Evolutionary conservation across 2,329 filamentous ascomycete genomes (phyloP).

Genomic region (Ilyonectria sp.): DNA sequence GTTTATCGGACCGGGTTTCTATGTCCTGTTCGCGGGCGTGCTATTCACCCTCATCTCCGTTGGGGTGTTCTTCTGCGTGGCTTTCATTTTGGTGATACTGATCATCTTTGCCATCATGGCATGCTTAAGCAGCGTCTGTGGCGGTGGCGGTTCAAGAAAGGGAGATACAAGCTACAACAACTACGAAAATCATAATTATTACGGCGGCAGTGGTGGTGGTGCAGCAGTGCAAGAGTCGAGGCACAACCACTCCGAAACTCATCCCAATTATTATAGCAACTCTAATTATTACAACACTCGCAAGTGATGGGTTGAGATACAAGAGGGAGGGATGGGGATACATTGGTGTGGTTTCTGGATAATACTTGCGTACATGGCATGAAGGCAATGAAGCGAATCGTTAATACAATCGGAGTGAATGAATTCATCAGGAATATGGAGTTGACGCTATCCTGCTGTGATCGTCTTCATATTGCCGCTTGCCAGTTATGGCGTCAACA

Average conservation of each 20-base stretch:
- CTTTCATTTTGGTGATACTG: constrained; percentile 24
- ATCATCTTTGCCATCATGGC: constrained; percentile 26
- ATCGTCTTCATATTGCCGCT: no score
- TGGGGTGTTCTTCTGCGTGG: constrained; percentile 30
- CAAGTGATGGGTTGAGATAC: not conserved
- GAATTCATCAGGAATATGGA: not conserved
- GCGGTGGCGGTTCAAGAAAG: not conserved
- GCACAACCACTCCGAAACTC: not conserved
- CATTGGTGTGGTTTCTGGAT: not conserved
- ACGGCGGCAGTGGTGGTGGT: not conserved
- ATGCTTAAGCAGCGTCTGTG: constrained; percentile 13
- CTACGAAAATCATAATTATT: not conserved
- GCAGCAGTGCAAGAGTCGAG: not conserved
- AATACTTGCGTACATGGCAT: not conserved
- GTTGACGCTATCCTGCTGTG: no score
- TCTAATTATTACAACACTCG: not conserved
- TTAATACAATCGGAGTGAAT: not conserved
- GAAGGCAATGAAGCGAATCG: not conserved
- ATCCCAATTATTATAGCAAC: constrained; percentile 4
- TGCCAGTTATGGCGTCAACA: no score
- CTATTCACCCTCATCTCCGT: constrained; percentile 37
- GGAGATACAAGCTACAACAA: not conserved
- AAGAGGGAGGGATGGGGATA: not conserved
- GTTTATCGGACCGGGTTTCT: constrained; percentile 29
- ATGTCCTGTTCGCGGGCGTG: constrained; percentile 32